phyloP scores from a whole-genome alignment of 1,139 yeast species.

The Hansenula anomala region DNA sequence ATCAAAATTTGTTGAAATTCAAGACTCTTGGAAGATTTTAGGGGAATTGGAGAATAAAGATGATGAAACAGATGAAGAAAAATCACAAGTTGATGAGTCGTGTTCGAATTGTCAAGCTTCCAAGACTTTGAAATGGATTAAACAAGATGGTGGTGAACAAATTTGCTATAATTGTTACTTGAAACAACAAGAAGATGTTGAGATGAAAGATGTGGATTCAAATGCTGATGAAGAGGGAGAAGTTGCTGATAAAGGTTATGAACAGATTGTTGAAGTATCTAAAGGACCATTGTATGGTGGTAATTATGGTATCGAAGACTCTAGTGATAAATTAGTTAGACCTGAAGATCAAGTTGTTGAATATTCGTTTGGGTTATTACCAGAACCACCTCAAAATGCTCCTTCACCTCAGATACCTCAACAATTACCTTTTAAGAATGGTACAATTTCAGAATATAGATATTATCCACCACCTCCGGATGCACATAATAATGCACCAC shows the following conservation, averaged over 20 bases:
- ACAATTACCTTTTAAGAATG: conserved; percentile 1
- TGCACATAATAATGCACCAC: neutral
- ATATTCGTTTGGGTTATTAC: neutral
- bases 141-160: neutral
- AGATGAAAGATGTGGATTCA: conserved; percentile 16
- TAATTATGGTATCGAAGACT: conserved; percentile 15
- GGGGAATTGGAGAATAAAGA: neutral
- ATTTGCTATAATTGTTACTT: conserved; percentile 14
- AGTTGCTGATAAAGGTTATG: conserved; percentile 12
- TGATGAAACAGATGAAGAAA: neutral
- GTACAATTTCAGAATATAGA: neutral
- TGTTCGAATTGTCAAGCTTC: conserved; percentile 10
- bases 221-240: conserved; percentile 11
- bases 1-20: conserved; percentile 9
- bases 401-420: too few relatives aligned
- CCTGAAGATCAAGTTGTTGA: neutral
- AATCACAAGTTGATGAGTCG: neutral
- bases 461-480: conserved; percentile 2
- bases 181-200: conserved; percentile 6
- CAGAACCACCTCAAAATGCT: neutral
- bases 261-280: conserved; percentile 13
- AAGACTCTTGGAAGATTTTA: conserved; percentile 1
- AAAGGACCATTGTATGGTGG: conserved; percentile 14
- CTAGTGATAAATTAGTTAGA: conserved; percentile 9
- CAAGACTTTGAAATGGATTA: conserved; percentile 25